A percentile compares a stretch with the other conserved stretches of the same genome.
These are phyloP conservation scores for Geranomyces michiganensis DNA, from an alignment of 192 early-diverging fungal genomes.

Conservation along the genomic window DNA sequence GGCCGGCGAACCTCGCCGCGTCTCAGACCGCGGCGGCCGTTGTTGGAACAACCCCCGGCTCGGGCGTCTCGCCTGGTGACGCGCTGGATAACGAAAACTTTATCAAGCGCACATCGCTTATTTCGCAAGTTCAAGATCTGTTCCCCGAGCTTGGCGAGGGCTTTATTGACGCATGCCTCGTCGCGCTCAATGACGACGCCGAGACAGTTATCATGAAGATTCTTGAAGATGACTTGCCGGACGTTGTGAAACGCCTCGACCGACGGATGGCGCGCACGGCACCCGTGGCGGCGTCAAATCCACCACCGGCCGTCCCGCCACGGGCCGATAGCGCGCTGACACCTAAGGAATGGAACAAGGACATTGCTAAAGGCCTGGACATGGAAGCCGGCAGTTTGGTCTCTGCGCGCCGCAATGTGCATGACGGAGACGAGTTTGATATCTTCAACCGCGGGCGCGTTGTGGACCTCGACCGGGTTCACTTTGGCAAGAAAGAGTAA, in stretches of 20 bases:
- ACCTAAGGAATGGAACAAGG: neutral
- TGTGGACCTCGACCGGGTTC: conserved; percentile 67
- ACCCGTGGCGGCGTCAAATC: neutral
- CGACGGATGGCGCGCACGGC: conserved; percentile 39
- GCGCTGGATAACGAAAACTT: conserved; percentile 43
- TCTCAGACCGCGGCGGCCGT: too few species aligned
- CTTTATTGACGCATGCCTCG: conserved; percentile 87
- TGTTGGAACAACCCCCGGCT: too few species aligned
- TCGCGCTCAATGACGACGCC: conserved; percentile 62
- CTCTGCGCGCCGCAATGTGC: conserved; percentile 73
- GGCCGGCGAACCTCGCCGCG: too few species aligned
- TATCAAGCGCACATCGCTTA: conserved; percentile 59
- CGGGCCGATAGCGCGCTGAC: neutral
- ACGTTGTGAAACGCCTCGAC: conserved; percentile 67
- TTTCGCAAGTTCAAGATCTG: conserved; percentile 83
- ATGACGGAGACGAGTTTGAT: conserved; percentile 95
- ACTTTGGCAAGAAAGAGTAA: conserved; percentile 73
- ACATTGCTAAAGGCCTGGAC: too few species aligned
- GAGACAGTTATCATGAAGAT: conserved; percentile 80
- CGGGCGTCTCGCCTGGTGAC: neutral
- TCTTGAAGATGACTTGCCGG: conserved; percentile 77
- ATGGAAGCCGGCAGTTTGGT: conserved; percentile 41
- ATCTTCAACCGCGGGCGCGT: conserved; percentile 66
- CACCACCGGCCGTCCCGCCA: neutral
- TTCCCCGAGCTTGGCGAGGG: conserved; percentile 89